Conservation (phyloP, 345 rosid species). For the Leavenworthia alabamica region DNA sequence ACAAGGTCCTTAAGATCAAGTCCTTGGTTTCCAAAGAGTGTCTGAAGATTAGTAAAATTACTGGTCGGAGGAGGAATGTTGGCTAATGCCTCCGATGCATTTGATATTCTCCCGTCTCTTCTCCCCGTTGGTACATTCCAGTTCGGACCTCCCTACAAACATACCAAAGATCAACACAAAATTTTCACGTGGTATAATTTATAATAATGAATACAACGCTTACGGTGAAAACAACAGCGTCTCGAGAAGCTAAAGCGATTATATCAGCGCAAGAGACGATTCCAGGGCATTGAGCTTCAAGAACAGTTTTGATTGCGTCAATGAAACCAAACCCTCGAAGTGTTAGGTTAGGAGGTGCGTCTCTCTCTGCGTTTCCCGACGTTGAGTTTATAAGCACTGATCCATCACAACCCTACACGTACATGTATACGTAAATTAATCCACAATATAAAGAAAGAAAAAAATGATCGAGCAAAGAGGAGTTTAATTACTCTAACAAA, state of each 20-base stretch:
- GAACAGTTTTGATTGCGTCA: slow-evolving; percentile 47
- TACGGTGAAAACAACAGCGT: slow-evolving; percentile 56
- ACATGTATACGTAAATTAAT: no score
- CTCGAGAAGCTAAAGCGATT: slow-evolving; percentile 59
- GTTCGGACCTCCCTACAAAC: slow-evolving; percentile 61
- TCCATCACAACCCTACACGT: slow-evolving; percentile 78
- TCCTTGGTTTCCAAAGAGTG: slow-evolving; percentile 50
- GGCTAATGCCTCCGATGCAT: slow-evolving; percentile 43
- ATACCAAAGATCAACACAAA: neutral
- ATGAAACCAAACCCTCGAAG: slow-evolving; percentile 71
- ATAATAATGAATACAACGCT: slow-evolving; percentile 19
- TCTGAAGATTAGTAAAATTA: slow-evolving; percentile 54
- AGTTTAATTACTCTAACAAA: slow-evolving; percentile 63
- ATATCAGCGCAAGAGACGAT: slow-evolving; percentile 83
- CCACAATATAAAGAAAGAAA: no score
- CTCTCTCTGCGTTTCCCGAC: slow-evolving; percentile 49
- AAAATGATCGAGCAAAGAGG: neutral
- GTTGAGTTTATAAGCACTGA: slow-evolving; percentile 75
- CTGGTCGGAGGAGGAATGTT: slow-evolving; percentile 55
- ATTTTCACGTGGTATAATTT: neutral
- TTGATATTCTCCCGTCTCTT: slow-evolving; percentile 68
- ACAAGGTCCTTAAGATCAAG: slow-evolving; percentile 67
- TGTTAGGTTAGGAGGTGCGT: slow-evolving; percentile 58
- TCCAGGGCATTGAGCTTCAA: slow-evolving; percentile 78
- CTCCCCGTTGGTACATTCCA: slow-evolving; percentile 89